Base-by-base conservation (phyloP, 768 basidiomycete species). In the Tulasnella sp. region DNA sequence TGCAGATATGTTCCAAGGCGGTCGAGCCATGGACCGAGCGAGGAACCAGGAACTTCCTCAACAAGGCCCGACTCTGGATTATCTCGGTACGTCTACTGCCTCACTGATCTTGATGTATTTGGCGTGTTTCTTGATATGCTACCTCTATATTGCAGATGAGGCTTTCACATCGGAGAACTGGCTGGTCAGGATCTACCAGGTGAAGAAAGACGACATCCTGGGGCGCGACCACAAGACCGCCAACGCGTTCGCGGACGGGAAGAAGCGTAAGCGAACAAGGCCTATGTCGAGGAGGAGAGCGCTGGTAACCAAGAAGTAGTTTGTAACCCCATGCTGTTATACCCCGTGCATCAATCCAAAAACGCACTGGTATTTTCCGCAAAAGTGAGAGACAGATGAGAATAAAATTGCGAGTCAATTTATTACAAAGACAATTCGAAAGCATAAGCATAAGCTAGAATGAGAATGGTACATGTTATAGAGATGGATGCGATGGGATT, bases 131-230 rank as follows among this genome's bases (percentile, higher is more conserved):
- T n/a, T n/a, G n/a, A n/a, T n/a, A n/a, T n/a, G n/a, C n/a, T n/a
- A n/a, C n/a, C n/a, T n/a, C n/a, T n/a, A n/a, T n/a, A n/a, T n/a
- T n/a, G n/a, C 63, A 90, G 91, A 99, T 63, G 96, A 99, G 72
- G 96, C 94, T 7, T 99, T 93, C 76, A 99, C 96, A 1, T 90
- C 92, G 5, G 96, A 99, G 75, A 99, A 99, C 72, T 99, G 96
- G 96, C 94, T 99, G 83, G 84, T 92, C 60, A 86, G 96, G 38
- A 94, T 99, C 67, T 99, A 89, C 68, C 77, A 89, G 67, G 96
- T 98, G 45, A 92, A 89, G 73, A 92, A 91, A 67, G 92, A 96
- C 52, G 96, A 98, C 70, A 71, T 80, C 15, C 77, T 99, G 1
- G 93, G 92, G 27, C 81, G 96, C 61, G 91, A 97, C 65, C 80